Evolutionary conservation across 139 green algal species (phyloP).

Genomic region (Ettlia oleoabundans): DNA sequence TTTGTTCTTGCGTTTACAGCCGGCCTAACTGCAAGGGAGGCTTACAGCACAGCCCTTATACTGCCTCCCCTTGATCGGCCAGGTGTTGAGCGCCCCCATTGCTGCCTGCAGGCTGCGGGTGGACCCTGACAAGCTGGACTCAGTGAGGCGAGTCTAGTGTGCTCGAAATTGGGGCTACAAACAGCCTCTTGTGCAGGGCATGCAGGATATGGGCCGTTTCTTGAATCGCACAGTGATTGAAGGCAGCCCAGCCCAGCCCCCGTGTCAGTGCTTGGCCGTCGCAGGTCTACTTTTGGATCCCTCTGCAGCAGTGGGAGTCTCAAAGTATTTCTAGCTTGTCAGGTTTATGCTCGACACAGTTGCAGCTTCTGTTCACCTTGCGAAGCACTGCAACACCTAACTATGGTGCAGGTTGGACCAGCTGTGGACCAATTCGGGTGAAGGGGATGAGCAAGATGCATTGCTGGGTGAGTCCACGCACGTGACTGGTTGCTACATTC

Average conservation of each 20-base stretch:
- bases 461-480: slow-evolving; percentile 1
- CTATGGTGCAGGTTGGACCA: slow-evolving; percentile 15
- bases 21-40: too few relatives aligned
- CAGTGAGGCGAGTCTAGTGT: background rate
- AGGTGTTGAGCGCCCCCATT: too few relatives aligned
- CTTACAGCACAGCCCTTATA: too few relatives aligned
- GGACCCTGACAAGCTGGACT: slow-evolving; percentile 14
- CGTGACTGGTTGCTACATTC: background rate
- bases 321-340: too few relatives aligned
- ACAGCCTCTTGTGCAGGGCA: background rate
- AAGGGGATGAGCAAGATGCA: background rate
- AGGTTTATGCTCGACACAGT: background rate
- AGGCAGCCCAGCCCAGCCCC: too few relatives aligned
- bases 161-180: background rate
- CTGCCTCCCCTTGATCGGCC: too few relatives aligned
- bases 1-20: too few relatives aligned
- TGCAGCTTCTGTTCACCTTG: background rate
- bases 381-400: background rate
- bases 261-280: too few relatives aligned
- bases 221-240: too few relatives aligned
- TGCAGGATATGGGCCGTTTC: background rate
- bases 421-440: background rate
- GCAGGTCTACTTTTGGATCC: too few relatives aligned
- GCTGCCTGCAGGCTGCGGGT: too few relatives aligned
- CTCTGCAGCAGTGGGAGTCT: too few relatives aligned